phyloP scores from a whole-genome alignment of 2,329 filamentous ascomycete genomes.

The Scorias spongiosa region DNA sequence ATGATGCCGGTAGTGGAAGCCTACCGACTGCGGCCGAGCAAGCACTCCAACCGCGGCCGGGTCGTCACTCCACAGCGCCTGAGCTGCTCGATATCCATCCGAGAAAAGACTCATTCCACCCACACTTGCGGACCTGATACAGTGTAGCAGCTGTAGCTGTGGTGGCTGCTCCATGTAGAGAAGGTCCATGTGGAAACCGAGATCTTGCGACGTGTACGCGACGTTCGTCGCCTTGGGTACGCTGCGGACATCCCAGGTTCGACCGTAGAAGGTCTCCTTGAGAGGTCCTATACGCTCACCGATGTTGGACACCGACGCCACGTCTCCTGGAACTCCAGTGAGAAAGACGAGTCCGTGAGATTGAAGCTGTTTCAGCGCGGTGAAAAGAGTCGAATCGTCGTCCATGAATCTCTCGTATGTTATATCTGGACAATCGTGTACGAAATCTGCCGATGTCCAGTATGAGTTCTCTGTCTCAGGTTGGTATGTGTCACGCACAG shows the following conservation, averaged over 20 bases:
- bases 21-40: conserved; percentile 4
- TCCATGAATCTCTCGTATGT: conserved; percentile 59
- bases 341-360: conserved; percentile 63
- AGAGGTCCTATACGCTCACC: conserved; percentile 60
- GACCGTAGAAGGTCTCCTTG: conserved; percentile 80
- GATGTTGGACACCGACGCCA: conserved; percentile 44
- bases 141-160: conserved; percentile 76
- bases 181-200: conserved; percentile 87
- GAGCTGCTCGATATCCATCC: conserved; percentile 52
- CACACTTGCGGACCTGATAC: conserved; percentile 60
- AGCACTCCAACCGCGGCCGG: conserved; percentile 4
- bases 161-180: conserved; percentile 72
- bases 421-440: conserved; percentile 40
- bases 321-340: conserved; percentile 48
- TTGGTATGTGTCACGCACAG: background rate
- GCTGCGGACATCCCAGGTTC: conserved; percentile 76
- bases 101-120: conserved; percentile 81
- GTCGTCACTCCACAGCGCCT: conserved; percentile 13
- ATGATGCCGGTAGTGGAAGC: conserved; percentile 33
- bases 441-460: conserved; percentile 34
- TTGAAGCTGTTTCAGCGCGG: conserved; percentile 47
- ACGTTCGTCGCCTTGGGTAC: conserved; percentile 79
- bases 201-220: conserved; percentile 64
- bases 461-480: background rate
- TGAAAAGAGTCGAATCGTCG: conserved; percentile 40